phyloP scores from a whole-genome alignment of 257 asterid genomes.

The Capsicum rhomboideum region DNA sequence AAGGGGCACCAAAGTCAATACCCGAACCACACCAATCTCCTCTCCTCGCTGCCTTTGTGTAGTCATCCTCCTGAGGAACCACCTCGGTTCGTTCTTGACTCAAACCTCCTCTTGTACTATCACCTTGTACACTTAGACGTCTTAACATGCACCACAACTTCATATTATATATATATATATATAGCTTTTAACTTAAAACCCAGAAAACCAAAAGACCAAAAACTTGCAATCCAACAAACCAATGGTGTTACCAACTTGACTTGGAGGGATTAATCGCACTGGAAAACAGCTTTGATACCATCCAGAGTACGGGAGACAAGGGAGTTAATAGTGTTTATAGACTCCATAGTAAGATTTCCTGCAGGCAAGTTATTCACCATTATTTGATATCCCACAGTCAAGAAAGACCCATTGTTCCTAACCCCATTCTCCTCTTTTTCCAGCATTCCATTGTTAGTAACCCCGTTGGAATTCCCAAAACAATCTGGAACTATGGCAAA shows the following conservation, averaged over 20 bases:
- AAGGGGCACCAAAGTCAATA: constrained; percentile 55
- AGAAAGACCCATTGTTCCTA: constrained; percentile 38
- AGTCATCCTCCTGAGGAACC: neutral
- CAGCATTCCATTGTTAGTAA: neutral
- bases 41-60: too few relatives aligned
- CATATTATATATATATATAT: neutral
- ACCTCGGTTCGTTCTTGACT: constrained; percentile 88
- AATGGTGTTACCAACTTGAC: neutral
- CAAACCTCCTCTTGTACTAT: constrained; percentile 13
- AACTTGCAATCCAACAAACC: neutral
- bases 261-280: constrained; percentile 13
- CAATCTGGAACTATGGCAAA: constrained; percentile 62
- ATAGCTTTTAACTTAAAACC: too few relatives aligned
- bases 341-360: constrained; percentile 57
- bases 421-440: constrained; percentile 14
- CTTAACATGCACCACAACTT: neutral
- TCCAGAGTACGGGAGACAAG: constrained; percentile 51
- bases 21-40: constrained; percentile 75
- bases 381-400: constrained; percentile 70
- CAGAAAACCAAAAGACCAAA: neutral
- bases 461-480: constrained; percentile 13
- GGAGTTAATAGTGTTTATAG: constrained; percentile 48
- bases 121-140: neutral
- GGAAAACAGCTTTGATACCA: constrained; percentile 47
- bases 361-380: constrained; percentile 41